Evolutionary conservation across 345 rosid species (phyloP).

Genomic region (Combretum micranthum): DNA sequence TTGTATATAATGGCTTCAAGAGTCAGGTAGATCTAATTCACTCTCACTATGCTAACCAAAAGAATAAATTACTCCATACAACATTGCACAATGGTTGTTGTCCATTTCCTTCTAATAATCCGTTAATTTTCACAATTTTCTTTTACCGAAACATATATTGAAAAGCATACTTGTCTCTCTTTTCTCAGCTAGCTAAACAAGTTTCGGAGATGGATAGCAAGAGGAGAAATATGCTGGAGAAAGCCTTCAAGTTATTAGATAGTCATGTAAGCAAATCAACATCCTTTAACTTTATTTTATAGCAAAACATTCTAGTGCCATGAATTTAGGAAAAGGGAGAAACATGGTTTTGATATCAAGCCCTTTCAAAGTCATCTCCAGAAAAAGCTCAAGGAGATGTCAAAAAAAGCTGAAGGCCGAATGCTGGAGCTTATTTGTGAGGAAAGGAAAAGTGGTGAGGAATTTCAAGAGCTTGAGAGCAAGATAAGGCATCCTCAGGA

Average conservation of each 20-base stretch:
- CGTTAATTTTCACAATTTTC: too few species aligned
- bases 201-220: slow-evolving; percentile 62
- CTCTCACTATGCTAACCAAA: slow-evolving; percentile 1
- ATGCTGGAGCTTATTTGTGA: slow-evolving; percentile 7
- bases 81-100: too few species aligned
- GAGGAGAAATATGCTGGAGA: slow-evolving; percentile 57
- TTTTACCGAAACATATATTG: too few species aligned
- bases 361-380: too few species aligned
- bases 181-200: slow-evolving; percentile 79
- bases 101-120: too few species aligned
- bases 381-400: slow-evolving; percentile 10
- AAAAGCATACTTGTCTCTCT: neutral
- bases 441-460: slow-evolving; percentile 6
- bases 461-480: slow-evolving; percentile 8
- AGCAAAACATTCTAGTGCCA: slow-evolving; percentile 4
- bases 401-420: slow-evolving; percentile 3
- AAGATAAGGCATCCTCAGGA: slow-evolving; percentile 12
- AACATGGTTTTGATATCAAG: neutral
- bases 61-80: too few species aligned
- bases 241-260: slow-evolving; percentile 83
- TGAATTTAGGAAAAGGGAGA: neutral
- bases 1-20: slow-evolving; percentile 93
- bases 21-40: slow-evolving; percentile 50
- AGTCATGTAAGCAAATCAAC: slow-evolving; percentile 43
- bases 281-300: slow-evolving; percentile 11